These are phyloP conservation scores for Diplodia sapinea DNA, from an alignment of 2,329 filamentous ascomycete species.

Conservation along the genomic window DNA sequence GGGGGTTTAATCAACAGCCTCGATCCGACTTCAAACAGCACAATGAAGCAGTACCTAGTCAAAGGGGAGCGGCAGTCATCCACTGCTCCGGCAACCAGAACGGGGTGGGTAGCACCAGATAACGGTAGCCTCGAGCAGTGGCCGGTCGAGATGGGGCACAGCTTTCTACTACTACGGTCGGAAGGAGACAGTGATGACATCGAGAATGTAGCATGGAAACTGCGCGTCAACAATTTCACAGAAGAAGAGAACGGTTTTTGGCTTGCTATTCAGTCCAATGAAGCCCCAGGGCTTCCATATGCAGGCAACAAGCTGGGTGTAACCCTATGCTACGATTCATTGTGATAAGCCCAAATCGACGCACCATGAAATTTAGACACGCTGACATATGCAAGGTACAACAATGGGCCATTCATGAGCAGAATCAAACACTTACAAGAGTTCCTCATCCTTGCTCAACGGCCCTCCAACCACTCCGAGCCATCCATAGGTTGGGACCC, in stretches of 20 bases:
- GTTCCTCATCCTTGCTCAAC: background rate
- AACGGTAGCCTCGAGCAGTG: background rate
- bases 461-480: background rate
- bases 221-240: background rate
- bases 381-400: background rate
- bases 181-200: background rate
- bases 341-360: background rate
- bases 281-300: background rate
- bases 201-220: background rate
- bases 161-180: background rate
- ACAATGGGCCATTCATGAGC: background rate
- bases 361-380: background rate
- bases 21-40: constrained; percentile 2
- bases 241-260: background rate
- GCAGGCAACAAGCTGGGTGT: background rate
- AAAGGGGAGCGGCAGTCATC: too few relatives aligned
- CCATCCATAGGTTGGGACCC: background rate
- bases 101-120: background rate
- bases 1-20: constrained; percentile 10
- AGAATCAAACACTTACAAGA: background rate
- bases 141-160: background rate
- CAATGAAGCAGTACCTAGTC: background rate
- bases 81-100: background rate
- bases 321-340: constrained; percentile 3
- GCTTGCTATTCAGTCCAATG: background rate